Evolutionary conservation across 1,284 basidiomycete genomes (phyloP).

Genomic region (Tylopilus orsonianus): DNA sequence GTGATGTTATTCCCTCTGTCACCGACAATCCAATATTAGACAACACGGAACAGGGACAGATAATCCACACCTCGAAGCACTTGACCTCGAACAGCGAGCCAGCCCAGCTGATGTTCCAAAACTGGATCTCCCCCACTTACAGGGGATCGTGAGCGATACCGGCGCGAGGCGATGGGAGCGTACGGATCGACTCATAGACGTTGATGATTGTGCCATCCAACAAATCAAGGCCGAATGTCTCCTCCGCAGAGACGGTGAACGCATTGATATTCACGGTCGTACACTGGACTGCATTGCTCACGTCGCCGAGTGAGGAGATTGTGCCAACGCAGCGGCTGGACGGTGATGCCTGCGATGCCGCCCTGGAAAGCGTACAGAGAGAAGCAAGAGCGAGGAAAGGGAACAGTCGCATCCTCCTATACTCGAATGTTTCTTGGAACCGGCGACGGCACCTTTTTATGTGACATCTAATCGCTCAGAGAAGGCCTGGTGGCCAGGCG

Average conservation of each 20-base stretch:
- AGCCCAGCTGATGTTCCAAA: constrained; percentile 40
- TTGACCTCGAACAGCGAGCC: constrained; percentile 39
- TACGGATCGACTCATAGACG: constrained; percentile 9
- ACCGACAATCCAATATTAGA: not conserved
- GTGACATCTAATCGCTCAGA: not conserved
- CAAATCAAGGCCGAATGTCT: constrained; percentile 39
- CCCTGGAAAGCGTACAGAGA: not conserved
- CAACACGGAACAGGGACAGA: not conserved
- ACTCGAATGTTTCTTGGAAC: not conserved
- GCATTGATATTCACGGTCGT: constrained; percentile 34
- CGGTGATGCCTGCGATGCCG: not conserved
- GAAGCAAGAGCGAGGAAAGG: not conserved
- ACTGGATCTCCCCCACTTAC: constrained; percentile 45
- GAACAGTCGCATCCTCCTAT: constrained; percentile 7
- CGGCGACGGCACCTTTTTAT: constrained; percentile 1
- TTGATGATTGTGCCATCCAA: constrained; percentile 42
- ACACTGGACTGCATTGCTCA: constrained; percentile 28
- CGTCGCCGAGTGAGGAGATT: constrained; percentile 31
- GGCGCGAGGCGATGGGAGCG: not conserved
- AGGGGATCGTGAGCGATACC: not conserved
- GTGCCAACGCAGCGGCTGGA: constrained; percentile 26
- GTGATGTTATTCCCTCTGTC: constrained; percentile 39
- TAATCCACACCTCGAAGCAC: constrained; percentile 17
- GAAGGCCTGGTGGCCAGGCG: not conserved
- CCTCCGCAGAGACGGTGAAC: constrained; percentile 43